Evolutionary conservation across 768 basidiomycete species (phyloP), one percentile per base, ranked within the genome.

Genomic region (Serendipita sp.): DNA sequence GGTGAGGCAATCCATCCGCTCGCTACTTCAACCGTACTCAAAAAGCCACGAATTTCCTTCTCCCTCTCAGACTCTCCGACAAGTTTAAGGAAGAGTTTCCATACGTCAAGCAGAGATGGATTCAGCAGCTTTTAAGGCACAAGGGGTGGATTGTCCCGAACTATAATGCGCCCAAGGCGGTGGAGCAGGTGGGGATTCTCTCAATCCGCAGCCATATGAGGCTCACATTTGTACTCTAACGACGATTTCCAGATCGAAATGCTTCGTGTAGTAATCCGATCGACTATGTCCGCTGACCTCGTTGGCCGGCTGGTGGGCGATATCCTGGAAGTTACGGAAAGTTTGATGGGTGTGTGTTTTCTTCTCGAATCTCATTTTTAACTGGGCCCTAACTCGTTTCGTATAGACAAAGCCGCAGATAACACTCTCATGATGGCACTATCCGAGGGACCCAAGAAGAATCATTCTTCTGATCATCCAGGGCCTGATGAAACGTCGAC

Each of bases 131-230:
- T 66, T 68, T 82, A 24, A 72, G 77, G 50, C 72, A 72, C 7
- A 81, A 80, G 65, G 82, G 81, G 2, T 83, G 82, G 82, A 82
- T 83, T 61, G 79, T 82, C 1, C 81, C 82, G 9, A 82, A 82
- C 69, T 83, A 83, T 66, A 73, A 74, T 43, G 77, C 81, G 28
- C 81, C 83, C 0, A 74, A 76, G 28, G 76, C 76, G 44, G 77
- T 75, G 61, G 53, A 58, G n/a, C 53, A 58, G n/a, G 53, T 58
- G 30, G 30, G 53, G n/a, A n/a, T 34, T 22, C 38, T 14, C 14
- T n/a, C 20, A 9, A 28, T 9, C n/a, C 76, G 81, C 61, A 73
- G 77, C 1, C 74, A 75, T 30, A 85, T 69, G n/a, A n/a, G n/a
- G n/a, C n/a, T n/a, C n/a, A n/a, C n/a, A n/a, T n/a, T n/a, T n/a